These are phyloP conservation scores for Ustilago nuda DNA, from an alignment of 1,284 basidiomycete genomes.

Conservation along the genomic window DNA sequence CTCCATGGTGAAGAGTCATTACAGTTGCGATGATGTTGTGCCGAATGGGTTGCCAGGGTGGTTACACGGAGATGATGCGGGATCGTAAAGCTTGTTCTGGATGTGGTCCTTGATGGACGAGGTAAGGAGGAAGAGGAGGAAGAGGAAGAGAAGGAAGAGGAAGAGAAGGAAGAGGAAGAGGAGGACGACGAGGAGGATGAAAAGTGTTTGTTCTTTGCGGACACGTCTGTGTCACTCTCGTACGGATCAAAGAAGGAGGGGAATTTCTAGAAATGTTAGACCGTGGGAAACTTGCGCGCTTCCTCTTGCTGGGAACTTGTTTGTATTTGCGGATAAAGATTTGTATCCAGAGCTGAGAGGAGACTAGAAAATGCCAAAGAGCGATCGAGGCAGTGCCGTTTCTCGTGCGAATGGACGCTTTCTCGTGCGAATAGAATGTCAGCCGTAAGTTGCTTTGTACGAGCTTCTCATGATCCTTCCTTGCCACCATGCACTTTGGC, in stretches of 20 bases:
- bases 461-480: too few species aligned
- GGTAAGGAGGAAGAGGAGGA: not conserved
- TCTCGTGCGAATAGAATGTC: too few species aligned
- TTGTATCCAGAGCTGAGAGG: not conserved
- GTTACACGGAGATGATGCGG: not conserved
- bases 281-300: not conserved
- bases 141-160: not conserved
- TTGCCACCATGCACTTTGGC: too few species aligned
- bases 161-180: not conserved
- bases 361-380: not conserved
- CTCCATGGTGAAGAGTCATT: constrained; percentile 25
- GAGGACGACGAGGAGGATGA: not conserved
- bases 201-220: not conserved
- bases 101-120: not conserved
- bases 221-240: too few species aligned
- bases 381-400: too few species aligned
- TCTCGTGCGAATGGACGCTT: too few species aligned
- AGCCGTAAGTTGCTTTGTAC: not conserved
- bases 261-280: not conserved
- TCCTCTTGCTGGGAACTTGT: not conserved
- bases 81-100: not conserved
- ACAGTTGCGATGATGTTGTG: not conserved
- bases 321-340: not conserved
- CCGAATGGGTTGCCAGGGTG: not conserved
- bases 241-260: too few species aligned